phyloP scores from a whole-genome alignment of 176 grass and related monocot genomes.

The Triticum monococcum region DNA sequence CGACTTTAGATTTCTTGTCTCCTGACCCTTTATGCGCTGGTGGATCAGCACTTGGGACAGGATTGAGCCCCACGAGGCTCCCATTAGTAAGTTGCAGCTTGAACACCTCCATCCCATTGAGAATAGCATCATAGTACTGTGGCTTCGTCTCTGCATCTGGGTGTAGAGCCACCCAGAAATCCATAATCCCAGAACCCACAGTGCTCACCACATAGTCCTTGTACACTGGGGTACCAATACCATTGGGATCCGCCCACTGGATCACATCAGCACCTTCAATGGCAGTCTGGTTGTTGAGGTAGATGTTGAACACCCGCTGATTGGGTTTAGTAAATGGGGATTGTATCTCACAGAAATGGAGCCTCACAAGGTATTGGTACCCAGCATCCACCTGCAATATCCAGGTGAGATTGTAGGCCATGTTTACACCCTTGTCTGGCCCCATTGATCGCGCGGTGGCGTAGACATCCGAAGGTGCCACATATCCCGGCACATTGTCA shows the following conservation, averaged over 20 bases:
- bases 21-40: too few species aligned
- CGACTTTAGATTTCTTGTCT: conserved; percentile 32
- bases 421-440: conserved; percentile 45
- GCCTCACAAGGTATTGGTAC: conserved; percentile 65
- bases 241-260: neutral
- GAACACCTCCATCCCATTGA: conserved; percentile 92
- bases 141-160: conserved; percentile 36
- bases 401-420: conserved; percentile 80
- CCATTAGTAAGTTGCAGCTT: conserved; percentile 63
- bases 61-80: conserved; percentile 84
- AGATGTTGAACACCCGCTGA: conserved; percentile 73
- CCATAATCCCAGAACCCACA: conserved; percentile 40
- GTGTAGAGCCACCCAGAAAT: conserved; percentile 71
- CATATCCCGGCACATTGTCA: conserved; percentile 38
- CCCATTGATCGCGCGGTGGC: conserved; percentile 84
- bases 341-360: conserved; percentile 97
- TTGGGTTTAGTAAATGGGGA: conserved; percentile 45
- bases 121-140: conserved; percentile 61
- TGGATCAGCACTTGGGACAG: conserved; percentile 22
- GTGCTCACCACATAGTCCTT: conserved; percentile 62
- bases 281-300: conserved; percentile 73
- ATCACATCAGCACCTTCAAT: conserved; percentile 55
- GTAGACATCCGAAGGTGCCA: conserved; percentile 70
- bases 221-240: conserved; percentile 53
- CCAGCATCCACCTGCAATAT: conserved; percentile 75